Evolutionary conservation across 140 eudicot species (phyloP), one percentile per base, ranked within the genome.

Genomic region (Flaveria floridana): DNA sequence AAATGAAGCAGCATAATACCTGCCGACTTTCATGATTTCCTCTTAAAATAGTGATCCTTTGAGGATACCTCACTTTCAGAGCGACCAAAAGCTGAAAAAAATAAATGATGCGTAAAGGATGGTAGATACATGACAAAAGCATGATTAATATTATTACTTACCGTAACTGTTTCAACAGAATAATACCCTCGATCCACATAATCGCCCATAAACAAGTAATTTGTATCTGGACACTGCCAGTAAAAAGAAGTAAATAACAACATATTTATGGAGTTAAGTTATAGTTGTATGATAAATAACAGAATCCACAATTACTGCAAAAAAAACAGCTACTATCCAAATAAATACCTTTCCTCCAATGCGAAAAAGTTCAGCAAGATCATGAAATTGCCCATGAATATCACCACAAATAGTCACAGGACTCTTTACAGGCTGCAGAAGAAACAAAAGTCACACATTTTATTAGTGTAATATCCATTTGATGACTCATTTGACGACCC

Each of bases 361-460:
- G 58, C 95, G 90, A 66, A 91, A 91, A 61, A 88, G 95, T 83
- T 88, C 97, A 1, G 92, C 92, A 62, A 88, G 95, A 79, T 88
- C 97, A 46, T 91, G 97, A 72, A 91, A 88, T 50, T 91, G 97
- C 75, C 95, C 97, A 63, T 91, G 97, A 76, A 91, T 91, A 70
- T 91, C 95, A 34, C 95, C 97, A 81, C 97, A 91, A 39, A 91
- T 91, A 42, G 95, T 91, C 80, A 91, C 92, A 44, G 97, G 95
- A 84, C 95, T 88, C 82, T 82, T 91, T 34, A 91, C 97, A 25
- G 97, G 92, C 97, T 91, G 90, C 92, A 85, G 25, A 65, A 34
- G 14, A 2, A 14, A 30, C 30, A 47, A 75, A n/a, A 59, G 25
- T 26, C 59, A 58, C 26, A 51, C 44, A 15, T 30, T 53, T 53